Base-by-base conservation (phyloP, 148 eudicot genomes). In the Tetragonia tetragonoides region DNA sequence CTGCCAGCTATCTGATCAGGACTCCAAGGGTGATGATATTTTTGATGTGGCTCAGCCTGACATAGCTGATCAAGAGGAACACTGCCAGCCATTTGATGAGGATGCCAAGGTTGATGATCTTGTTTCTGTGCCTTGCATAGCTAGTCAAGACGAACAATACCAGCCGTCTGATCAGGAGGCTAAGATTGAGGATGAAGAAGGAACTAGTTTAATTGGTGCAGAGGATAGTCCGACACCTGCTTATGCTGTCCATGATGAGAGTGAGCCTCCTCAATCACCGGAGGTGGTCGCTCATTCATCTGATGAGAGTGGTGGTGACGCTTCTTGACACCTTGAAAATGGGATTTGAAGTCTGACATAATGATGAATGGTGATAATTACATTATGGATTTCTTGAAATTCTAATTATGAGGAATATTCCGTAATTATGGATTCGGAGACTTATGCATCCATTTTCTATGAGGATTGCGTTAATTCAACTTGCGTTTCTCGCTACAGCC, bases 251-350 rank as follows among this genome's bases (percentile, higher is more conserved):
- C 65, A 4, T 75, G 77, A 75, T 75, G 78, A 75, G 24, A 18
- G 78, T 12, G 14, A 14, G n/a, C 68, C 73, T 49, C 18, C 71
- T 67, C 74, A 74, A 40, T 66, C 78, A 21, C n/a, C 68, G 0
- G 82, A 80, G 15, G 64, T 74, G 60, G 74, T 10, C 46, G 61
- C 63, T 56, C 66, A 66, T 66, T 66, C 82, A 56, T 56, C 68
- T 34, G 54, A 68, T 59, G 74, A 75, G 60, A 61, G 74, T 47
- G 60, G 51, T 6, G 77, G 66, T 56, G 78, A 60, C 24, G 47
- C 46, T 53, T 74, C 82, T 53, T 61, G 46, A 73, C 40, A 56
- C 38, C 57, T 73, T 14, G 39, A 79, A 24, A 57, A 76, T 51
- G 60, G 37, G 56, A 76, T 9, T 9, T 74, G 28, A 2, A 17